A percentile compares a stretch with the other conserved stretches of the same genome.
Evolutionary conservation across 805 yeast genomes (phyloP).

Genomic region (Candida arabinofermentans): DNA sequence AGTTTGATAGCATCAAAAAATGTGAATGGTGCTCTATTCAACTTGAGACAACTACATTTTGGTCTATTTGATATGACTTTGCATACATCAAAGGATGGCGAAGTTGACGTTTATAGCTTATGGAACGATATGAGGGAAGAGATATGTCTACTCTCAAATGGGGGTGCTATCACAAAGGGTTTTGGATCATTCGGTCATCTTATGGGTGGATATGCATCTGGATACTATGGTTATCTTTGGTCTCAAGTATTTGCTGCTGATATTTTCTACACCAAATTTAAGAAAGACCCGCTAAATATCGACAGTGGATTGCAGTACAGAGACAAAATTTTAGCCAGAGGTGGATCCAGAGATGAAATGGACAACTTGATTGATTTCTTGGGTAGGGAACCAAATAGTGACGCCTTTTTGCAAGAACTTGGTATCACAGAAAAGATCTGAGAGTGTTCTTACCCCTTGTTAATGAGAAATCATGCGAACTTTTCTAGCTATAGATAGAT

Average conservation of each 20-base stretch:
- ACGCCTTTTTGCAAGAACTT: conserved; percentile 68
- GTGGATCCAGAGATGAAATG: conserved; percentile 70
- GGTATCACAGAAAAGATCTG: conserved; percentile 33
- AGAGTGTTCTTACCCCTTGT: background rate
- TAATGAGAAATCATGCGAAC: too few species aligned
- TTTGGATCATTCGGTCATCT: conserved; percentile 78
- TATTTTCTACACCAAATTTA: conserved; percentile 69
- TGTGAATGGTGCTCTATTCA: conserved; percentile 70
- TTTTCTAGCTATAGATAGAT: too few species aligned
- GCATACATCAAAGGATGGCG: conserved; percentile 47
- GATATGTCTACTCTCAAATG: conserved; percentile 55
- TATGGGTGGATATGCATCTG: conserved; percentile 81
- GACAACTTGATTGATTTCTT: conserved; percentile 61
- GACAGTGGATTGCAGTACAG: conserved; percentile 63
- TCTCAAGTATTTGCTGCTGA: conserved; percentile 84
- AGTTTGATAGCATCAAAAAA: conserved; percentile 62
- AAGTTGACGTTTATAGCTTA: conserved; percentile 45
- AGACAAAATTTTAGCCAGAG: conserved; percentile 62
- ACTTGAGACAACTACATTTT: conserved; percentile 73
- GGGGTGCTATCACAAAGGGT: conserved; percentile 55
- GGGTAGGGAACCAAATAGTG: conserved; percentile 72
- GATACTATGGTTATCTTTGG: conserved; percentile 85
- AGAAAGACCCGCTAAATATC: conserved; percentile 61
- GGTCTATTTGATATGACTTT: conserved; percentile 73
- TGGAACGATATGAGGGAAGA: conserved; percentile 70